Conservation (phyloP, 139 green algal genomes). For the Nannochloris sp. region DNA sequence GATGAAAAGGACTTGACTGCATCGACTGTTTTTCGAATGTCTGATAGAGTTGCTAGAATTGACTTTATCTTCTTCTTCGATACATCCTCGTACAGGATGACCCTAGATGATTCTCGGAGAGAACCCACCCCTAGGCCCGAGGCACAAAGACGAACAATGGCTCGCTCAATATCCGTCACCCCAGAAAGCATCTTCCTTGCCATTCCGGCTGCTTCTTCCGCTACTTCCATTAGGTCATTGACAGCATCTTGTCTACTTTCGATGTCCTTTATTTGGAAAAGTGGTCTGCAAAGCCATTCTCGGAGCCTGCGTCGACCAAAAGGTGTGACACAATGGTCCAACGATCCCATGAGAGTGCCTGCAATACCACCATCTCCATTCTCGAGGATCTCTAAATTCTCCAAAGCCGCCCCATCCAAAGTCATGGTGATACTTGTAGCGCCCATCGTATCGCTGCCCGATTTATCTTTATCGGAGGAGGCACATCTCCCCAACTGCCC, state of each 20-base stretch:
- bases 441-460: not conserved
- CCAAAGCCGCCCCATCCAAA: conserved; percentile 86
- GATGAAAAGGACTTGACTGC: conserved; percentile 24
- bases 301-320: conserved; percentile 78
- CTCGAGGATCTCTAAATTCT: conserved; percentile 90
- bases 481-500: conserved; percentile 6
- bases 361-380: conserved; percentile 61
- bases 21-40: conserved; percentile 38
- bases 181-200: conserved; percentile 41
- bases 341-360: conserved; percentile 73
- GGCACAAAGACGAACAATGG: conserved; percentile 64
- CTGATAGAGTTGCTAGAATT: conserved; percentile 50
- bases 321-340: conserved; percentile 82
- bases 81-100: conserved; percentile 94
- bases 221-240: conserved; percentile 42
- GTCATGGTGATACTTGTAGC: conserved; percentile 37
- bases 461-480: not conserved
- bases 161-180: conserved; percentile 78
- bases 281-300: conserved; percentile 78
- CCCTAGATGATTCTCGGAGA: conserved; percentile 57
- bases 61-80: conserved; percentile 43
- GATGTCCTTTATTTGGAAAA: conserved; percentile 62
- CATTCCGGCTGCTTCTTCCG: conserved; percentile 35
- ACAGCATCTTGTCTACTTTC: conserved; percentile 62
- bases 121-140: conserved; percentile 19